Base-by-base conservation (phyloP, 441 rosid species). In the Viola pubescens region DNA sequence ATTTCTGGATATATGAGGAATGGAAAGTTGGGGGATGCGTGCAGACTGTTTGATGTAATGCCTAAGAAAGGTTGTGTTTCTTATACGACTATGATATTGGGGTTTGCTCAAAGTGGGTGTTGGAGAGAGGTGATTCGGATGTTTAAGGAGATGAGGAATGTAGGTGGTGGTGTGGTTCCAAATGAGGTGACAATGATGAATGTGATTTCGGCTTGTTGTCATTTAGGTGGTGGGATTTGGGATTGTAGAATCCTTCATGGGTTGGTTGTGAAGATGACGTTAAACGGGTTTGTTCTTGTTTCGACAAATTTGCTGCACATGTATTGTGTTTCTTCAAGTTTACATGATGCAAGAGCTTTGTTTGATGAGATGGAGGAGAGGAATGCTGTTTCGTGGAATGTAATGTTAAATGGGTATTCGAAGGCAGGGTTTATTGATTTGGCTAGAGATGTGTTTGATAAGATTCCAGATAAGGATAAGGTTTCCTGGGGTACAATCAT, bases 401-500 rank as follows among this genome's bases (percentile, higher is more conserved):
- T 88, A 48, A 80, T 91, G 88, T 69, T 91, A 65, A 91, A 91
- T 48, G 97, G 94, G 40, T 88, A 82, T 64, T 71, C 88, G 0
- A 90, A 88, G 74, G 83, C 81, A 10, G 97, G 97, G 59, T 51
- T 71, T 2, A 14, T 84, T 12, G 74, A 82, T 58, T 69, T 66
- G 48, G 90, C 87, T 11, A 64, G 68, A 67, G 77, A 80, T 40
- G 13, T 88, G 75, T 88, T 91, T 52, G 73, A 77, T 63, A 75
- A 65, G 70, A 77, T 86, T 19, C 87, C 79, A 4, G 52, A 49
- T 55, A 84, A 78, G 63, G 96, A 91, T 81, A 73, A 83, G 38
- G 81, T 91, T 54, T 88, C 95, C 0, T 91, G 92, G 96, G 83
- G 90, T 9, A 86, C 90, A 0, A 70, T 91, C 68, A 66, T 91